A percentile compares a stretch with the other conserved stretches of the same genome.
phyloP scores from a whole-genome alignment of 164 flowering plant genomes.

The Vitis riparia region DNA sequence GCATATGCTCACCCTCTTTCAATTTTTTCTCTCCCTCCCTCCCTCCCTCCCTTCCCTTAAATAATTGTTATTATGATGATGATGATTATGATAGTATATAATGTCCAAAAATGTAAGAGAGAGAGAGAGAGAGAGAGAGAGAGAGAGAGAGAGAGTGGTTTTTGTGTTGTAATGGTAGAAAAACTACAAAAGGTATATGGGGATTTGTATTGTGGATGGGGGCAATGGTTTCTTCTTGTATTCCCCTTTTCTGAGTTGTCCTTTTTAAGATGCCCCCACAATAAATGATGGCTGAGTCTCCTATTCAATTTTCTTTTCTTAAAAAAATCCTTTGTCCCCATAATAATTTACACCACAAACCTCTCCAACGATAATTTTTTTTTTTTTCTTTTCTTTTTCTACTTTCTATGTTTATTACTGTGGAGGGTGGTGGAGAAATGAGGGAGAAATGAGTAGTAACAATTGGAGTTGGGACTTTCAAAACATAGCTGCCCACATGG shows the following conservation, averaged over 20 bases:
- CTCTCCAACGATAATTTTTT: not conserved
- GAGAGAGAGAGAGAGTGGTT: not conserved
- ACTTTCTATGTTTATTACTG: too few species aligned
- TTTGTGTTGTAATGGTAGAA: constrained; percentile 11
- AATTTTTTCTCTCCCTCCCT: not conserved
- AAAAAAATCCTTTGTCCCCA: not conserved
- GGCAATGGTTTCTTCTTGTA: constrained; percentile 2
- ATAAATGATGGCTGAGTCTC: constrained; percentile 14
- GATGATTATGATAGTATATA: constrained; percentile 11
- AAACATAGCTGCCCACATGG: constrained; percentile 6
- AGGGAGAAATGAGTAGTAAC: not conserved
- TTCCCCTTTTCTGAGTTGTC: constrained; percentile 6
- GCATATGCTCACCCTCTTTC: constrained; percentile 8
- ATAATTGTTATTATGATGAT: constrained; percentile 13
- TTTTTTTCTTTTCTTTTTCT: not conserved
- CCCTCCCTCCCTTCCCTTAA: not conserved
- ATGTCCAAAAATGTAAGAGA: constrained; percentile 6
- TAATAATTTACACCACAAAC: constrained; percentile 3
- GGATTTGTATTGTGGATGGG: constrained; percentile 13
- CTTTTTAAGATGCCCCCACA: constrained; percentile 17
- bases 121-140: constrained; percentile 8
- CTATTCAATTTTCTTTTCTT: not conserved
- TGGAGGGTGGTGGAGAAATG: not conserved
- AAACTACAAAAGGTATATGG: constrained; percentile 16
- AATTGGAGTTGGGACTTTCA: constrained; percentile 12